Percentiles rank a stretch among this genome's conserved stretches.
phyloP scores from a whole-genome alignment of 495 filamentous ascomycete species.

The Annulohypoxylon moriforme region DNA sequence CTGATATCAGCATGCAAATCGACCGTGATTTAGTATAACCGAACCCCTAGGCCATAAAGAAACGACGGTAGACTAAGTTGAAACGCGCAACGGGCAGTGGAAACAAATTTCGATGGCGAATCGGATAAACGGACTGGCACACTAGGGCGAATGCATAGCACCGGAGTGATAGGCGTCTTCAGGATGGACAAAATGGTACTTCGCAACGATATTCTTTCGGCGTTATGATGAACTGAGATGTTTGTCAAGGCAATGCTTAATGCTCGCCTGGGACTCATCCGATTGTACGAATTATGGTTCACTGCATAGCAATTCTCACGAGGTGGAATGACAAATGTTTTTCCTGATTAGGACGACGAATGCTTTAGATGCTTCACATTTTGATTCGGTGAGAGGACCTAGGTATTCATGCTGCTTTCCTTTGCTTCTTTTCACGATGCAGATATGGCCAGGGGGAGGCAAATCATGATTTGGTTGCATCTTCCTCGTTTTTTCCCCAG shows the following conservation, averaged over 20 bases:
- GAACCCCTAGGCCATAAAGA: background rate
- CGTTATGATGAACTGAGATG: constrained; percentile 3
- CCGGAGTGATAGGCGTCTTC: constrained; percentile 41
- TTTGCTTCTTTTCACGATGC: background rate
- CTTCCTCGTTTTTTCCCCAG: background rate
- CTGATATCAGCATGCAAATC: constrained; percentile 53
- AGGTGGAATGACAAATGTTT: background rate
- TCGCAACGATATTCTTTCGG: constrained; percentile 20
- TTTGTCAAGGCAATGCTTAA: background rate
- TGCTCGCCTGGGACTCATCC: background rate
- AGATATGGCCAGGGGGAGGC: background rate
- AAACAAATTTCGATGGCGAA: constrained; percentile 23
- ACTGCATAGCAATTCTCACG: constrained; percentile 23
- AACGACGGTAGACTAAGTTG: background rate
- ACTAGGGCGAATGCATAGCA: constrained; percentile 37
- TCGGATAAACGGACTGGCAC: constrained; percentile 35
- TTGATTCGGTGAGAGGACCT: background rate
- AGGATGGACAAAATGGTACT: constrained; percentile 34
- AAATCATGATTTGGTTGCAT: constrained; percentile 3
- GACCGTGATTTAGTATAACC: constrained; percentile 46
- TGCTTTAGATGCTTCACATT: background rate
- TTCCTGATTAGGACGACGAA: background rate
- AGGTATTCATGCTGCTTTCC: background rate
- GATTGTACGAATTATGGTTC: constrained; percentile 33
- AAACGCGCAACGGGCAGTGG: constrained; percentile 9